A percentile compares a stretch with the other conserved stretches of the same genome.
phyloP scores from a whole-genome alignment of 305 asterid species.

The Ajuga reptans region DNA sequence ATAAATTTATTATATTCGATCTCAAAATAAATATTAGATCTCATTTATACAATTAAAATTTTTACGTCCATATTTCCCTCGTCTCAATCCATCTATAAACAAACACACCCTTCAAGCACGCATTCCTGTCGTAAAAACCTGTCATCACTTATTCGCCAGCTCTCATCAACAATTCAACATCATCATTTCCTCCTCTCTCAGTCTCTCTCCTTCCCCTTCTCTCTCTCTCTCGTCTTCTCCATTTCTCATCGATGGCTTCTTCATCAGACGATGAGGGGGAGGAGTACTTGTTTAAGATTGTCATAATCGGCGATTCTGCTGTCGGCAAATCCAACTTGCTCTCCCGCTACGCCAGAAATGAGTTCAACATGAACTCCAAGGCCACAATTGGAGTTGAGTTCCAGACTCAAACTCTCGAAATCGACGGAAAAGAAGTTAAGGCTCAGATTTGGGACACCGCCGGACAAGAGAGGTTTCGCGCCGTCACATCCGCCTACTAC shows the following conservation, averaged over 20 bases:
- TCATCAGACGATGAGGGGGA: conserved; percentile 77
- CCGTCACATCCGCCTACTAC: conserved; percentile 79
- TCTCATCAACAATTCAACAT: conserved; percentile 15
- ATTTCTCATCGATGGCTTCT: conserved; percentile 26
- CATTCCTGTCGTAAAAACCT: conserved; percentile 25
- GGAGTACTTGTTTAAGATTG: conserved; percentile 67
- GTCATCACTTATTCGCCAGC: conserved; percentile 27
- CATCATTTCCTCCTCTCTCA: neutral
- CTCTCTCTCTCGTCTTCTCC: neutral
- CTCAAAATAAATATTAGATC: no score
- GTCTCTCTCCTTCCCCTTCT: neutral
- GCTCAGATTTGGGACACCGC: conserved; percentile 93
- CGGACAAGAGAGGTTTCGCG: conserved; percentile 75
- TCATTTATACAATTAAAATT: no score
- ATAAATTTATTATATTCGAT: no score
- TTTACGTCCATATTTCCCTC: no score
- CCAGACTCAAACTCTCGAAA: conserved; percentile 62
- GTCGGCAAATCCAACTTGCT: conserved; percentile 68
- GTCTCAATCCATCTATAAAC: neutral
- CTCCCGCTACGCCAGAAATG: conserved; percentile 68
- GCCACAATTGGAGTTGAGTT: conserved; percentile 76
- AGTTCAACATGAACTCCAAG: conserved; percentile 64
- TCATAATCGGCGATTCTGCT: conserved; percentile 70
- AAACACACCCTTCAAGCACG: conserved; percentile 16
- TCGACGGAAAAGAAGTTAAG: conserved; percentile 71